Evolutionary conservation across 176 grass and related monocot genomes (phyloP).

Genomic region (Carex pumila): DNA sequence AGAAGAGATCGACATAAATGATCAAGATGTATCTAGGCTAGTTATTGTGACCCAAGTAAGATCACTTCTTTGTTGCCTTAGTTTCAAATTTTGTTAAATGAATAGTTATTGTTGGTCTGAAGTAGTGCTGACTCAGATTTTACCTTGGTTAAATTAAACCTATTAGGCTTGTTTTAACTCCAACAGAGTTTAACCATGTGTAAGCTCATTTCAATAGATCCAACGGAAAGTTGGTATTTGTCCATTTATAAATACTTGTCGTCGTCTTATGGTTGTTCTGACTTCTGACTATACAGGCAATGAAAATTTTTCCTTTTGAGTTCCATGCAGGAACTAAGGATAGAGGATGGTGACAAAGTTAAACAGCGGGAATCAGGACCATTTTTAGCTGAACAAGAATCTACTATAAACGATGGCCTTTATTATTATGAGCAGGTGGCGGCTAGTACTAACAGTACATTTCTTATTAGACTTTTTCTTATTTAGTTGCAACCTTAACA

Average conservation of each 20-base stretch:
- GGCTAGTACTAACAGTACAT: slow-evolving; percentile 21
- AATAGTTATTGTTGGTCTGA: background rate
- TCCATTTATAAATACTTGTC: background rate
- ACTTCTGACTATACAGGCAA: background rate
- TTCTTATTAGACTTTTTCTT: slow-evolving; percentile 10
- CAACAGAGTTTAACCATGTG: background rate
- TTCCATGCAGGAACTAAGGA: slow-evolving; percentile 50
- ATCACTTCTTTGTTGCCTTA: slow-evolving; percentile 11
- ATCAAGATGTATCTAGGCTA: slow-evolving; percentile 86
- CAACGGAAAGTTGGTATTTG: background rate
- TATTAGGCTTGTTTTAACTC: background rate
- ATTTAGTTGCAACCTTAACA: background rate
- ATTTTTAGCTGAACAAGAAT: slow-evolving; percentile 77
- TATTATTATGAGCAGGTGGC: slow-evolving; percentile 86
- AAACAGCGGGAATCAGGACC: slow-evolving; percentile 35
- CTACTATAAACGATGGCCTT: slow-evolving; percentile 66
- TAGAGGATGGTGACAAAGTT: slow-evolving; percentile 42
- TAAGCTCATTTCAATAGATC: background rate
- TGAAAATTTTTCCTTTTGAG: slow-evolving; percentile 21
- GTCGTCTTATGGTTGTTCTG: slow-evolving; percentile 1
- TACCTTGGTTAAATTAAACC: background rate
- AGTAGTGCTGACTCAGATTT: background rate
- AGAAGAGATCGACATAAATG: slow-evolving; percentile 82
- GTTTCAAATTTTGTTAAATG: slow-evolving; percentile 3
- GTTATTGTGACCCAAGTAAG: slow-evolving; percentile 93